Evolutionary conservation across 495 filamentous ascomycete genomes (phyloP).

Genomic region (Rostrohypoxylon terebratum): DNA sequence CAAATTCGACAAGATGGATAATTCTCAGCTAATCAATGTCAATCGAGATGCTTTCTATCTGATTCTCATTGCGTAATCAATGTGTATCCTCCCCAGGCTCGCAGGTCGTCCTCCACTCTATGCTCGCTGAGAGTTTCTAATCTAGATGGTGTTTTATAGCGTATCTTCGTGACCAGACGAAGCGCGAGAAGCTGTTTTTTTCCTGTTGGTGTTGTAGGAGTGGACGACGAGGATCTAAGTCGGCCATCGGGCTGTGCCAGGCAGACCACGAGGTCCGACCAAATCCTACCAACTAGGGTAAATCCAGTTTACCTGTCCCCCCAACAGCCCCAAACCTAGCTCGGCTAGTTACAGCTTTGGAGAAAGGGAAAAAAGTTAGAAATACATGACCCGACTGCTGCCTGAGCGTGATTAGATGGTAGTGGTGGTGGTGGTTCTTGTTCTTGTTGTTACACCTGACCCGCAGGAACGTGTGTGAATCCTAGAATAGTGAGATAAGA

Average conservation of each 20-base stretch:
- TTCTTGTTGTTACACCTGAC: constrained; percentile 27
- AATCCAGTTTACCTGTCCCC: constrained; percentile 32
- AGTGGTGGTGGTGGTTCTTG: too few relatives aligned
- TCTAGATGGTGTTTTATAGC: constrained; percentile 26
- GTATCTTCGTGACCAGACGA: constrained; percentile 34
- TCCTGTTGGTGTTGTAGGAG: constrained; percentile 14
- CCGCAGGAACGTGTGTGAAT: constrained; percentile 28
- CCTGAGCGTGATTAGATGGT: constrained; percentile 38
- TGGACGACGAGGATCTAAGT: not conserved
- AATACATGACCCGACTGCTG: constrained; percentile 36
- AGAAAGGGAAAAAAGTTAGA: constrained; percentile 24
- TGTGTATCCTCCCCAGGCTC: constrained; percentile 40
- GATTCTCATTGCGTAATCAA: constrained; percentile 20
- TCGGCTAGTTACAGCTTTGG: constrained; percentile 29
- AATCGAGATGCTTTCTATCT: constrained; percentile 34
- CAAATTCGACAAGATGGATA: not conserved
- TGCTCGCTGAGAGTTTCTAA: constrained; percentile 41
- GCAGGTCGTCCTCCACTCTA: constrained; percentile 28
- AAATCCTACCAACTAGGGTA: constrained; percentile 11
- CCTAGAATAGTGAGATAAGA: constrained; percentile 15
- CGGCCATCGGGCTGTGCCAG: constrained; percentile 25
- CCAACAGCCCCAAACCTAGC: constrained; percentile 28
- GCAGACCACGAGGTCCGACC: constrained; percentile 31
- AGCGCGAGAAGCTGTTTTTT: constrained; percentile 22
- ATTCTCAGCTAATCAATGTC: constrained; percentile 32